Conservation (phyloP, 2,329 filamentous ascomycete species). For the Metarhizium sp. region DNA sequence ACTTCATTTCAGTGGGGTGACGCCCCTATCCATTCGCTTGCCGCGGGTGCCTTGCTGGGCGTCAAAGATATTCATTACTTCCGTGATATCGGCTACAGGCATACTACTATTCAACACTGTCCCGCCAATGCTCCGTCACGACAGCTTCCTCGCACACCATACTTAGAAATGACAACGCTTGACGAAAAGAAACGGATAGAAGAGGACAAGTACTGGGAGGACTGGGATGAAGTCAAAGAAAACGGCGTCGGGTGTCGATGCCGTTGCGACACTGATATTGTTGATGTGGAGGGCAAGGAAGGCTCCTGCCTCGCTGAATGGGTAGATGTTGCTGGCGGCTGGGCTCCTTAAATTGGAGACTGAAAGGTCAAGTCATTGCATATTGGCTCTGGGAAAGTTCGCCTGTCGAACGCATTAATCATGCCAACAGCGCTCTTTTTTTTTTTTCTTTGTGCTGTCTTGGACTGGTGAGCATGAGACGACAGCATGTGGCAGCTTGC, state of each 20-base stretch:
- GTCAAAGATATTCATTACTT: conserved; percentile 93
- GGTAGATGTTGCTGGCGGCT: conserved; percentile 95
- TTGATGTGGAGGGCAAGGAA: conserved; percentile 95
- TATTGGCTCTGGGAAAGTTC: background rate
- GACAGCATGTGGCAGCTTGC: background rate
- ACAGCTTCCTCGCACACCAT: conserved; percentile 73
- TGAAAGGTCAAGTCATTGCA: background rate
- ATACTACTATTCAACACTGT: conserved; percentile 98
- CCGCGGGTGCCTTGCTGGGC: conserved; percentile 76
- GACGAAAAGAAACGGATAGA: conserved; percentile 79
- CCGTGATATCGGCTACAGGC: conserved; percentile 95
- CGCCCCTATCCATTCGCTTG: conserved; percentile 94
- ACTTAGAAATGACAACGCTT: conserved; percentile 68
- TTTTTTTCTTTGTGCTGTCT: background rate
- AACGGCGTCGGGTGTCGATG: conserved; percentile 96
- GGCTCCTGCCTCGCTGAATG: conserved; percentile 92
- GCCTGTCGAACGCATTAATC: background rate
- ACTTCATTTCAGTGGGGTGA: conserved; percentile 75
- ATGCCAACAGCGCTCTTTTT: background rate
- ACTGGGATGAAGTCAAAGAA: conserved; percentile 77
- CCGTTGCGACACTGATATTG: conserved; percentile 93
- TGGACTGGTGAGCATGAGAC: background rate
- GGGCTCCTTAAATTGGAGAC: conserved; percentile 44
- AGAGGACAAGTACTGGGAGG: conserved; percentile 95
- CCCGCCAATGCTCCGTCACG: conserved; percentile 87